Base-by-base conservation (phyloP, 305 asterid species). In the Petunia hybrid region DNA sequence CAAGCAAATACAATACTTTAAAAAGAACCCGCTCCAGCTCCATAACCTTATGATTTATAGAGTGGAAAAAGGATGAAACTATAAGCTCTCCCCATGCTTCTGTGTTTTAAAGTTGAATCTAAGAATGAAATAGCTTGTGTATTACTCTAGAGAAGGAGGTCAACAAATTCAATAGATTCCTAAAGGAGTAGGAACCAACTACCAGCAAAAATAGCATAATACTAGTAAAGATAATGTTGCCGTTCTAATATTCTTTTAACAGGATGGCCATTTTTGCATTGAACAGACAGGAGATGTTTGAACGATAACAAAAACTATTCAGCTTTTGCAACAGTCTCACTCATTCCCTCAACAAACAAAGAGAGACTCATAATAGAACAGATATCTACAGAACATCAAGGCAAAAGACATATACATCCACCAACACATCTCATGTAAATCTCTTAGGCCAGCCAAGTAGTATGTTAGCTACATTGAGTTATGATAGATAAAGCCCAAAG, bases 1-100 rank as follows among this genome's bases (percentile, higher is more conserved):
- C 77, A 31, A 71, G 43, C 46, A 71, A 71, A 68, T 68, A 68
- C 40, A 68, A 16, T 71, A 71, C 22, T 31, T 35, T 48, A 48
- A 35, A 48, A 35, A 45, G 61, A 71, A 48, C 76, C 57, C 16
- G 41, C 57, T 8, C 16, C 35, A 1, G 31, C 31, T 22, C 31
- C 31, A 22, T 22, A 31, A 71, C 10, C 61, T 31, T 35, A 6
- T 31, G 35, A 71, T 46, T 31, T 56, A 71, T 42, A 71, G 22
- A 42, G 12, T 5, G 43, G 61, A 5, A 39, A 8, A 69, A 45
- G 10, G 5, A 22, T 22, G 57, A 70, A 45, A 70, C 42, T 70
- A 22, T 22, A 22, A 22, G 31, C 31, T 22, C 31, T 22, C 31
- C 31, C 31, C 31, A 22, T 31, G 31, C 35, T 71, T 71, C 61